These are phyloP conservation scores for Malus hybrid DNA, from an alignment of 331 rosid species.

Conservation along the genomic window DNA sequence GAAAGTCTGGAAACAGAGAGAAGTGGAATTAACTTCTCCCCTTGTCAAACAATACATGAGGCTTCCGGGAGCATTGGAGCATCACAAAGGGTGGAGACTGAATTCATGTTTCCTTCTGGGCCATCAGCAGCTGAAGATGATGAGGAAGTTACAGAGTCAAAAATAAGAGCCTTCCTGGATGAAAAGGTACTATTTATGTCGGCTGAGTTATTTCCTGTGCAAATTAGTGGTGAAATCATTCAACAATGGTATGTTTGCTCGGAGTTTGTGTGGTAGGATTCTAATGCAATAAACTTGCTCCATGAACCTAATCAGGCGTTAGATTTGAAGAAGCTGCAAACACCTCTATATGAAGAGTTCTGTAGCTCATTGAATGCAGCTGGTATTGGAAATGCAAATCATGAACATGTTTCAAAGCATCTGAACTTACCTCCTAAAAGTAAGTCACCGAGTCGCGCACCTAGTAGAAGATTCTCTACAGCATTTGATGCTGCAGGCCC, in stretches of 20 bases:
- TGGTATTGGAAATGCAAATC: slow-evolving; percentile 26
- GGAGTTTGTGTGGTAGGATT: slow-evolving; percentile 1
- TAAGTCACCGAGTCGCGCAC: slow-evolving; percentile 43
- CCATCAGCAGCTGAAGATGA: slow-evolving; percentile 57
- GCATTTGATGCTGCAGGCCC: slow-evolving; percentile 35
- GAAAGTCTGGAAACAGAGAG: slow-evolving; percentile 36
- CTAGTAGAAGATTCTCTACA: slow-evolving; percentile 46
- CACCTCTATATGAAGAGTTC: slow-evolving; percentile 80
- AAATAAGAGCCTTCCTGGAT: slow-evolving; percentile 77
- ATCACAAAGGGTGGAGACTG: slow-evolving; percentile 26
- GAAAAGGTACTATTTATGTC: slow-evolving; percentile 43
- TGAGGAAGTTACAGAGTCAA: slow-evolving; percentile 72
- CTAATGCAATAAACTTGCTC: slow-evolving; percentile 2
- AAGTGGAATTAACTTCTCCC: slow-evolving; percentile 32
- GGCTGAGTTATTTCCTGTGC: background rate
- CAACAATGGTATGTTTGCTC: slow-evolving; percentile 1
- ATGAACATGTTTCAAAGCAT: slow-evolving; percentile 34
- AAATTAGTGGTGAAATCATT: background rate
- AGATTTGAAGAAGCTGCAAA: slow-evolving; percentile 72
- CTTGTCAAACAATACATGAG: slow-evolving; percentile 29
- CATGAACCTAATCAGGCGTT: slow-evolving; percentile 45
- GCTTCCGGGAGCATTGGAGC: slow-evolving; percentile 20
- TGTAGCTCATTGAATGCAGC: slow-evolving; percentile 40
- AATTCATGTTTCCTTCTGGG: slow-evolving; percentile 49
- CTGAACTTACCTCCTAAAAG: slow-evolving; percentile 44